A percentile compares a stretch with the other conserved stretches of the same genome.
phyloP scores from a whole-genome alignment of 2,329 filamentous ascomycete species.

The Fusarium concolor region DNA sequence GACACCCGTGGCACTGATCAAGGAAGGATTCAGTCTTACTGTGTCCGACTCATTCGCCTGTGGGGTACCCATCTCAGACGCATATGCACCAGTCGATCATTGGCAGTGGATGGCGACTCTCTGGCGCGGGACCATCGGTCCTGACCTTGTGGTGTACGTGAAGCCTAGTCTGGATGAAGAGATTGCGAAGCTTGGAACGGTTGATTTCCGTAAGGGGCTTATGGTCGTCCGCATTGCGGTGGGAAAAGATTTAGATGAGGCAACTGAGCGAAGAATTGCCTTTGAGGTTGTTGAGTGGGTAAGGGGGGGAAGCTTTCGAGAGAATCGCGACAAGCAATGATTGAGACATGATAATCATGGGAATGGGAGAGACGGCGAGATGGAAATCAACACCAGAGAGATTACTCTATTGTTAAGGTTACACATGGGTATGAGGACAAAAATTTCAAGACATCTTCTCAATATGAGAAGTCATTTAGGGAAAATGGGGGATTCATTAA shows the following conservation, averaged over 20 bases:
- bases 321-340: constrained; percentile 38
- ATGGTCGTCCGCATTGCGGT: constrained; percentile 65
- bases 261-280: constrained; percentile 77
- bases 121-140: constrained; percentile 86
- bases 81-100: constrained; percentile 86
- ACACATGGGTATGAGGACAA: not conserved
- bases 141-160: constrained; percentile 82
- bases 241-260: constrained; percentile 69
- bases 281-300: constrained; percentile 93
- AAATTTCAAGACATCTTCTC: constrained; percentile 1
- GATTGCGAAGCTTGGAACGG: constrained; percentile 55
- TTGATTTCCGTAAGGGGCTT: constrained; percentile 66
- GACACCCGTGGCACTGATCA: constrained; percentile 79
- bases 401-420: not conserved
- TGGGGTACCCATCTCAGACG: constrained; percentile 78
- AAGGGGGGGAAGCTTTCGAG: constrained; percentile 58
- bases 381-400: not conserved
- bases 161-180: constrained; percentile 55
- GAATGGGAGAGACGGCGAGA: not conserved
- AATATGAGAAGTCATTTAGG: not conserved
- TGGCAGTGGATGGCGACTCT: constrained; percentile 98
- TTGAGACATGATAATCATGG: not conserved
- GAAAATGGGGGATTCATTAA: constrained; percentile 9
- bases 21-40: constrained; percentile 82
- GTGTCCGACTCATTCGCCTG: constrained; percentile 81